Conservation (phyloP, 164 flowering plant genomes). For the Aristolochia contorta region DNA sequence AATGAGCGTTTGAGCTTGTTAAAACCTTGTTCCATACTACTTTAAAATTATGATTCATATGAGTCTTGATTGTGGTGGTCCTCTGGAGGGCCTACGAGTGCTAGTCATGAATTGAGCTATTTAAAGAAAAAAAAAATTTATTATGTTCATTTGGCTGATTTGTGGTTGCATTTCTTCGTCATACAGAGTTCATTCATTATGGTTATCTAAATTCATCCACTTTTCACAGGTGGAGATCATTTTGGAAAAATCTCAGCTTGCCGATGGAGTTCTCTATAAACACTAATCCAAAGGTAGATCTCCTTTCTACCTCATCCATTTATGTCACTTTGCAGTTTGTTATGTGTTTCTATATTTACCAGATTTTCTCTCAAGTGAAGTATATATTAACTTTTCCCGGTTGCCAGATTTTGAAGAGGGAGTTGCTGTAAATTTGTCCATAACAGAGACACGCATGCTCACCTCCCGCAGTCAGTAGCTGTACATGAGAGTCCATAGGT, state of each 20-base stretch:
- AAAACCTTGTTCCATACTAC: too few species aligned
- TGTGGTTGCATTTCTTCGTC: neutral
- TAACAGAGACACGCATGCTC: neutral
- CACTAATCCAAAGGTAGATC: neutral
- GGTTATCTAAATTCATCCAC: neutral
- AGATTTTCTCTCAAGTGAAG: too few species aligned
- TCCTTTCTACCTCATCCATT: too few species aligned
- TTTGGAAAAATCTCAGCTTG: conserved; percentile 4
- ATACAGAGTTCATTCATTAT: neutral
- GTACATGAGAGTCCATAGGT: conserved; percentile 2
- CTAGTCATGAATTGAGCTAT: too few species aligned
- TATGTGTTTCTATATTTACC: neutral
- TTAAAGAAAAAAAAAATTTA: too few species aligned
- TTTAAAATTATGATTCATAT: too few species aligned
- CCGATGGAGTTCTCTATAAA: neutral
- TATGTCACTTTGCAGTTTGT: neutral
- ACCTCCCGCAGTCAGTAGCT: conserved; percentile 1
- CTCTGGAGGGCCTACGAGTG: too few species aligned
- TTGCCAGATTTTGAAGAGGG: neutral
- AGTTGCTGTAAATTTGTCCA: conserved; percentile 8
- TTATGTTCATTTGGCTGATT: neutral
- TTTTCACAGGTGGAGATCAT: conserved; percentile 4
- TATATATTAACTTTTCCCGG: neutral
- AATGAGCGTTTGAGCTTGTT: neutral
- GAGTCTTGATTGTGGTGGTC: too few species aligned